Evolutionary conservation across 2,329 filamentous ascomycete genomes (phyloP).

Genomic region (Colletotrichum coccodes): DNA sequence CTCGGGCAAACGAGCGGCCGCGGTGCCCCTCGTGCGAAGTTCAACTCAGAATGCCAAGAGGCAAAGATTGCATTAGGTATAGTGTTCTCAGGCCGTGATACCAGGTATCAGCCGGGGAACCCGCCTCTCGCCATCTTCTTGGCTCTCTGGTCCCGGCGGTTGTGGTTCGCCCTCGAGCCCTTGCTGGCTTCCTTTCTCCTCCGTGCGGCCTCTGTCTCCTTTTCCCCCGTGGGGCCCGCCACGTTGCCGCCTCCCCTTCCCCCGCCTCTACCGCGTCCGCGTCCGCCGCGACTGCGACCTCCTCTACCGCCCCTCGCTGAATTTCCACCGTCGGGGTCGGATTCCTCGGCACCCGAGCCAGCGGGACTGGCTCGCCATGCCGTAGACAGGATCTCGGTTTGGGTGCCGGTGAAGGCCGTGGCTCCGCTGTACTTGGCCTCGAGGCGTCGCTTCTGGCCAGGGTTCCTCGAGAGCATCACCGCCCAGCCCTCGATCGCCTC

Average conservation of each 20-base stretch:
- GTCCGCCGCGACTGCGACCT: slow-evolving; percentile 55
- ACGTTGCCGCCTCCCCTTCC: slow-evolving; percentile 68
- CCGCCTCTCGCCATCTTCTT: slow-evolving; percentile 71
- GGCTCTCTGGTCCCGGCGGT: slow-evolving; percentile 76
- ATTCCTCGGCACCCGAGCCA: slow-evolving; percentile 67
- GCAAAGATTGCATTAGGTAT: slow-evolving; percentile 36
- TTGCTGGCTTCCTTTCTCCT: slow-evolving; percentile 86
- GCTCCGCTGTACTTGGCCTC: slow-evolving; percentile 71
- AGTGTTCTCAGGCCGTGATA: background rate
- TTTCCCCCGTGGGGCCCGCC: slow-evolving; percentile 73
- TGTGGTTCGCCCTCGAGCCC: slow-evolving; percentile 85
- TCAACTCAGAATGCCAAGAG: slow-evolving; percentile 38
- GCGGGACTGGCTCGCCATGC: slow-evolving; percentile 68
- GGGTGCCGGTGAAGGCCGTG: slow-evolving; percentile 69
- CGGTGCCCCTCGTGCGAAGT: slow-evolving; percentile 30
- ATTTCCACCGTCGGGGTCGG: slow-evolving; percentile 57
- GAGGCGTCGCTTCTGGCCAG: slow-evolving; percentile 73
- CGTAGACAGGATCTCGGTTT: slow-evolving; percentile 72
- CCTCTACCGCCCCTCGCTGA: slow-evolving; percentile 55
- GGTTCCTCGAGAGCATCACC: slow-evolving; percentile 82
- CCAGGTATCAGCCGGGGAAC: slow-evolving; percentile 42
- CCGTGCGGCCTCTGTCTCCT: slow-evolving; percentile 76
- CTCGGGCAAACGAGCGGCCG: slow-evolving; percentile 8
- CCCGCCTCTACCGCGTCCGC: slow-evolving; percentile 57
- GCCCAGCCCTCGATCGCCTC: slow-evolving; percentile 96